Base-by-base conservation (phyloP, 1,284 basidiomycete genomes). In the Puccinia polysora region DNA sequence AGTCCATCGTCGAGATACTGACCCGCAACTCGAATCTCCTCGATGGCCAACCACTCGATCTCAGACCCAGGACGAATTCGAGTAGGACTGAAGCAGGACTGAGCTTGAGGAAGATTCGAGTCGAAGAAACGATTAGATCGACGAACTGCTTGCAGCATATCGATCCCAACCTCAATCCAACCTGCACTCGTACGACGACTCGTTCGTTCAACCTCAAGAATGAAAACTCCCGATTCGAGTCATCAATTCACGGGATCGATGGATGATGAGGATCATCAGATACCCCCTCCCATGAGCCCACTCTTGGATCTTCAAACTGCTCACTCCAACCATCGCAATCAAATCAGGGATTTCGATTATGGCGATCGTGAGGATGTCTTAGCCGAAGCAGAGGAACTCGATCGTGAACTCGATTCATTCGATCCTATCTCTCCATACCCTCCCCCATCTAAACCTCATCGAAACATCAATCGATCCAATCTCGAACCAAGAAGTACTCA, bases 301-400 rank as follows among this genome's bases (percentile, higher is more conserved):
- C 50, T 67, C 15, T 40, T 67, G 1, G 64, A 36, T 38, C 49
- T 1, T n/a, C 45, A 8, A 18, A 50, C 1, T 18, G 36, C 18
- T 23, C 45, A 40, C 25, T n/a, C 18, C 4, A 32, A 55, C 30
- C 15, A 55, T 55, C 14, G n/a, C 4, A 65, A 50, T 12, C 45
- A 65, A 20, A 64, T 65, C 23, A 38, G 64, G 30, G 49, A 55
- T 12, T 68, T 34, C n/a, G 65, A 68, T 20, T 70, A 70, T 62
- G 68, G 68, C 18, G 68, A 70, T 49, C 43, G 68, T 23, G 68
- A 62, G 30, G 68, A 70, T 43, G 68, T 62, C 47, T 38, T 62
- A n/a, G 67, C 67, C 8, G 65, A 53, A 40, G 55, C 52, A 36
- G 65, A 69, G 32, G 53, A 69, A 59, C 43, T 59, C 15, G 4